Evolutionary conservation across 495 filamentous ascomycete species (phyloP), one percentile per base, ranked within the genome.

Genomic region (Aspergillus ellipticus): DNA sequence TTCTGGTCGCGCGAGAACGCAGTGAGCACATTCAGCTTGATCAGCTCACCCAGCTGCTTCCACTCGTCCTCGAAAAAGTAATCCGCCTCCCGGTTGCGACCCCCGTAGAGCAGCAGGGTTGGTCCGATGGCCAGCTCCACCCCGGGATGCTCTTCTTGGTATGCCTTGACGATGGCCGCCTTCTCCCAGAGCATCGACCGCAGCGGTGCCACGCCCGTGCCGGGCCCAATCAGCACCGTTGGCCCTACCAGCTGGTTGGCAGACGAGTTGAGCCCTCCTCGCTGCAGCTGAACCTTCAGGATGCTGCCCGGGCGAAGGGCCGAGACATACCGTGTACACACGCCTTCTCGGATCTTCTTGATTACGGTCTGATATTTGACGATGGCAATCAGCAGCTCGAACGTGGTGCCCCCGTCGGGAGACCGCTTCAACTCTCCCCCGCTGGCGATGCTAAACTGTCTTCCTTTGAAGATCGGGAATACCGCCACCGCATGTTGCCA

Each of bases 311-410:
- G 65, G 5, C 58, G 62, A 0, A 97, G 78, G 1, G 78, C 73
- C 4, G 87, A 80, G 24, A 97, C 74, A 64, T 95, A 97, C 15
- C 89, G 83, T 15, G 94, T 95, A 66, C 92, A 96, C 37, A 97
- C 86, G 0, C 94, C 94, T 63, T 94, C 82, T 17, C 95, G 80
- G 3, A 89, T 86, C 51, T 87, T 86, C 66, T 89, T 90, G 58
- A 97, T 87, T 13, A 96, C 86, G 3, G 92, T 96, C 43, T 84
- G 82, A 67, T 96, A 97, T 61, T 92, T 89, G 42, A 96, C 91
- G 26, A 97, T 85, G n/a, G 94, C 95, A 13, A 90, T 83, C 19
- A 97, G 74, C 13, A 97, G 76, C 53, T 96, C 85, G 22, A 97
- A 77, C 11, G 73, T 76, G 1, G 79, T 77, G 17, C 68, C 69